Evolutionary conservation across 2,329 filamentous ascomycete genomes (phyloP), one percentile per base, ranked within the genome.

Genomic region (Orbilia blumenaviensis): DNA sequence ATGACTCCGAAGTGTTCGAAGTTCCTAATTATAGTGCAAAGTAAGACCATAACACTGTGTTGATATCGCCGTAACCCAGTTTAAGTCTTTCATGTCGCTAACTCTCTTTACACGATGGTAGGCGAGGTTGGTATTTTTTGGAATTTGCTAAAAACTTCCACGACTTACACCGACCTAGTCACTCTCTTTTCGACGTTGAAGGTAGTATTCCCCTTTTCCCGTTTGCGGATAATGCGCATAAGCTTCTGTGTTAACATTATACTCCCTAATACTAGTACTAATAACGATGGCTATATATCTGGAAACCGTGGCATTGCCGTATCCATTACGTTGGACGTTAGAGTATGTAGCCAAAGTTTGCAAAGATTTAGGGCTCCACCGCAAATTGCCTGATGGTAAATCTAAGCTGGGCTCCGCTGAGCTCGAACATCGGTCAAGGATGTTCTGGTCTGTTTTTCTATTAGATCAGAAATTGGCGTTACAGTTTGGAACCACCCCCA

Each of bases 71-170:
- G n/a, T 52, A 25, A 32, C 29, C n/a, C 6, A 6, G 3, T 38
- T n/a, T 38, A 38, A 38, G n/a, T 23, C 16, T 25, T 16, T 18
- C n/a, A 27, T 18, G 25, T n/a, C 6, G 21, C 48, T 67, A 36
- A 67, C 34, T 21, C 10, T 2, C 36, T 21, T 23, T 52, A 18
- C 23, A n/a, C n/a, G n/a, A n/a, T n/a, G 72, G 18, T 18, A 66
- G 77, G n/a, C 77, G 73, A 27, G 79, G 79, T 3, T 80, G 79
- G 79, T 72, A 77, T 63, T 80, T 78, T 52, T 79, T 79, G 34
- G 76, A 79, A 29, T 67, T 69, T 21, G 78, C 78, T n/a, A 78
- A 74, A 12, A 79, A 79, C 16, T 79, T 79, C 42, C 78, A 79
- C 42, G 74, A 80, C 64, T 44, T 79, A 44, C 69, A 78, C 18